Conservation (phyloP, 1,284 basidiomycete species). For the Rhodotorula sp. region DNA sequence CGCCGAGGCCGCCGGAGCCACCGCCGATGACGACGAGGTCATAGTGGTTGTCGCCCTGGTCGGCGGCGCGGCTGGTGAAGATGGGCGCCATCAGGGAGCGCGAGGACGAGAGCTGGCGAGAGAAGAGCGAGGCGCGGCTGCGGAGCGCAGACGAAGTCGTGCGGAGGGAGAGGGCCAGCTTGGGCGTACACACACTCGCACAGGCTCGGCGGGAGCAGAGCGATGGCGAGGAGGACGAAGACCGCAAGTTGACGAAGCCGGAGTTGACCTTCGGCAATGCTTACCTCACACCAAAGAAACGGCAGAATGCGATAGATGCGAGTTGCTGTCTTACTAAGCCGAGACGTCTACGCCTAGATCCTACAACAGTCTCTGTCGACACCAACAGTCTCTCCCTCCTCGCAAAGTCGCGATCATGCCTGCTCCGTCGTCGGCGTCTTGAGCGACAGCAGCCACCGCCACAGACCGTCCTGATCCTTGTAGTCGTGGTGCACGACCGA, state of each 20-base stretch:
- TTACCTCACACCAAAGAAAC: no score
- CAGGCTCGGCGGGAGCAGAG: neutral
- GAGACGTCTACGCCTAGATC: no score
- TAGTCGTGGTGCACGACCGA: constrained; percentile 95
- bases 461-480: constrained; percentile 75
- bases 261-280: no score
- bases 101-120: constrained; percentile 8
- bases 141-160: neutral
- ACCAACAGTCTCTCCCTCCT: neutral
- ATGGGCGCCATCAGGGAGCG: constrained; percentile 41
- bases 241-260: no score
- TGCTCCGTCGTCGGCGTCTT: constrained; percentile 1
- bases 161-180: neutral
- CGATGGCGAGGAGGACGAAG: neutral
- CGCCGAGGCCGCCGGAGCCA: constrained; percentile 77
- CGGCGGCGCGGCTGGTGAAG: constrained; percentile 52
- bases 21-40: constrained; percentile 75
- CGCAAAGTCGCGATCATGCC: no score
- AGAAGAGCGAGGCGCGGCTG: neutral
- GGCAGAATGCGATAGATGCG: no score
- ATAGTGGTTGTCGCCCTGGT: constrained; percentile 66
- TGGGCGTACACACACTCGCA: neutral
- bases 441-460: constrained; percentile 70
- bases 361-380: neutral
- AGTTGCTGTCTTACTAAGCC: no score